Evolutionary conservation across 2,329 filamentous ascomycete species (phyloP).

Genomic region (Talaromyces verruculosus): DNA sequence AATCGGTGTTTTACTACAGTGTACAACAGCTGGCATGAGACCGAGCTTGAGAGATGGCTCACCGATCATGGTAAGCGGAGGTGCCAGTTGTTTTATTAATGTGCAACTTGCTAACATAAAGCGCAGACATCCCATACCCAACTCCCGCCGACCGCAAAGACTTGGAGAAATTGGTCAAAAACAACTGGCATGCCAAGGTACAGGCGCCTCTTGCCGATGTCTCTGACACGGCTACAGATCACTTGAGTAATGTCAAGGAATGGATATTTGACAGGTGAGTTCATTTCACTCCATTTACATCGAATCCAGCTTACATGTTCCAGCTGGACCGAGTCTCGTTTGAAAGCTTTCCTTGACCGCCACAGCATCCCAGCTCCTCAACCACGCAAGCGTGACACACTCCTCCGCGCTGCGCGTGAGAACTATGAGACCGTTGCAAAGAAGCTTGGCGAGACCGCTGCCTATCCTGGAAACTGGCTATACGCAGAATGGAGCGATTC

Average conservation of each 20-base stretch:
- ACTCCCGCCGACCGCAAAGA: slow-evolving; percentile 87
- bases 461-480: slow-evolving; percentile 95
- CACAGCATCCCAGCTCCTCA: slow-evolving; percentile 84
- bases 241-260: slow-evolving; percentile 71
- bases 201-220: slow-evolving; percentile 73
- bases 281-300: not conserved
- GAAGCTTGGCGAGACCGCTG: slow-evolving; percentile 69
- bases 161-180: slow-evolving; percentile 83
- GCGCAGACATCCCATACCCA: slow-evolving; percentile 75
- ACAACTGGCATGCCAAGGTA: slow-evolving; percentile 82
- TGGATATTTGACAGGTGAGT: slow-evolving; percentile 85
- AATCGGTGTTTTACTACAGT: slow-evolving; percentile 51
- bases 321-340: slow-evolving; percentile 88
- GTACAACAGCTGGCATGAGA: slow-evolving; percentile 99
- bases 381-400: slow-evolving; percentile 78
- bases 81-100: not conserved
- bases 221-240: slow-evolving; percentile 71
- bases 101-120: not conserved
- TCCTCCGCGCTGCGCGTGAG: slow-evolving; percentile 74
- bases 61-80: slow-evolving; percentile 66
- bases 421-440: slow-evolving; percentile 79
- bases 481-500: slow-evolving; percentile 90
- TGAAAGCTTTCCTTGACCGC: slow-evolving; percentile 90
- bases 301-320: slow-evolving; percentile 38
- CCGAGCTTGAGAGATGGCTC: slow-evolving; percentile 95